Evolutionary conservation across 1,284 basidiomycete genomes (phyloP), one percentile per base, ranked within the genome.

Genomic region (Schizophyllum amplum): DNA sequence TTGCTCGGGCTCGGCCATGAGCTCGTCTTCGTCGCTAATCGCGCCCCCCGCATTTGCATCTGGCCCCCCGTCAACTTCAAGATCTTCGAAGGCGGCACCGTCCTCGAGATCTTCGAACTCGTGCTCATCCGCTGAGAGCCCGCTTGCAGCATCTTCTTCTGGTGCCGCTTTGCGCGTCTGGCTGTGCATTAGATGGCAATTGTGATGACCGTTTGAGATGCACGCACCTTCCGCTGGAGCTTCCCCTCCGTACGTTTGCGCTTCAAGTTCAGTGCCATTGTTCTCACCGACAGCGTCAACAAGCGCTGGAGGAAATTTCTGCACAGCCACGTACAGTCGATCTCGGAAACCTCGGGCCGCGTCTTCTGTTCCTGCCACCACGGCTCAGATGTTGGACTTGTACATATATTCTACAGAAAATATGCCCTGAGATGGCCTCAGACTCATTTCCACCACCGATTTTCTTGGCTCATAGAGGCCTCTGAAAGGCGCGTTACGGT

Each of bases 101-200:
- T 67, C 68, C 48, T 66, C 67, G 24, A 61, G 66, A 6, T 67
- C 71, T 11, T 62, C 67, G 5, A 63, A 67, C 17, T 61, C 62
- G n/a, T 55, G 54, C 4, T 54, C 59, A 5, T 57, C 51, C 7
- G 33, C 33, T 9, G 33, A 42, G 11, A 13, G 33, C 2, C 4
- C 33, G 7, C 33, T 42, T 42, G 33, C 7, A 4, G 7, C 33
- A 2, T 42, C 33, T 42, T 4, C 33, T 9, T 42, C 33, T 2
- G 33, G 33, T 9, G 33, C 11, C 33, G 17, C 33, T 42, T 42
- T 42, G 33, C 33, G 33, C 33, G 33, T 42, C 33, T 42, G 33
- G 3, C 3, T 13, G 17, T 17, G 33, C 33, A 17, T 42, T 17
- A 33, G 27, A 6, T 6, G 5, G 13, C 27, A 6, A 6, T 33